A percentile compares a stretch with the other conserved stretches of the same genome.
Evolutionary conservation across 192 early-diverging fungal genomes (phyloP).

Genomic region (Backusella tuberculispora): DNA sequence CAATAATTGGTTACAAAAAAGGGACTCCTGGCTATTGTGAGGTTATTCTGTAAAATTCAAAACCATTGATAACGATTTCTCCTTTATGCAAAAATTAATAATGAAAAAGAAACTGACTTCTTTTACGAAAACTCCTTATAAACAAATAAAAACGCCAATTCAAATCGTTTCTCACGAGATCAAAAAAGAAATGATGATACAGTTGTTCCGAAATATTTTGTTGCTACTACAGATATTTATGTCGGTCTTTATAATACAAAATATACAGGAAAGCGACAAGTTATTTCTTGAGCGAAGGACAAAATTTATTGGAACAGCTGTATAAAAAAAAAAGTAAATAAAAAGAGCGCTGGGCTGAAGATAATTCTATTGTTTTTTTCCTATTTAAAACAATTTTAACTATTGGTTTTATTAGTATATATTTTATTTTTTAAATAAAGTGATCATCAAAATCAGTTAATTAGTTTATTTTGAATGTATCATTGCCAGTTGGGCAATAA

Average conservation of each 20-base stretch:
- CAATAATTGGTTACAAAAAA: background rate
- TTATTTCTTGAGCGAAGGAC: no score
- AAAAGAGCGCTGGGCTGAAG: background rate
- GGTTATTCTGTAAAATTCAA: constrained; percentile 13
- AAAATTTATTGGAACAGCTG: no score
- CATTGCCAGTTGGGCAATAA: constrained; percentile 9
- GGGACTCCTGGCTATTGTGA: constrained; percentile 2
- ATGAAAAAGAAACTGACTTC: background rate
- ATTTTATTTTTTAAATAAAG: background rate
- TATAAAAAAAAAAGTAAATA: background rate
- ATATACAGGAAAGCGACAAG: no score
- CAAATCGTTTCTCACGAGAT: background rate
- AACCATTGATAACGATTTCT: background rate
- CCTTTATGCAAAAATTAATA: constrained; percentile 5
- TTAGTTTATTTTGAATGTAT: constrained; percentile 16
- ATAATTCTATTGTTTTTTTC: background rate
- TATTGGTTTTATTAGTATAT: background rate
- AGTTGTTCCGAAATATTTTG: no score
- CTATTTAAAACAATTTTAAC: background rate
- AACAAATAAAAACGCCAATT: constrained; percentile 1
- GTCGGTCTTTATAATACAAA: no score
- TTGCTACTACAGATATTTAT: no score
- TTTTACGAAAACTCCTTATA: background rate
- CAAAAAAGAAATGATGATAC: background rate
- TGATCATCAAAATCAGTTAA: background rate